phyloP scores from a whole-genome alignment of 306 rosid genomes.

The Lupinus albus region DNA sequence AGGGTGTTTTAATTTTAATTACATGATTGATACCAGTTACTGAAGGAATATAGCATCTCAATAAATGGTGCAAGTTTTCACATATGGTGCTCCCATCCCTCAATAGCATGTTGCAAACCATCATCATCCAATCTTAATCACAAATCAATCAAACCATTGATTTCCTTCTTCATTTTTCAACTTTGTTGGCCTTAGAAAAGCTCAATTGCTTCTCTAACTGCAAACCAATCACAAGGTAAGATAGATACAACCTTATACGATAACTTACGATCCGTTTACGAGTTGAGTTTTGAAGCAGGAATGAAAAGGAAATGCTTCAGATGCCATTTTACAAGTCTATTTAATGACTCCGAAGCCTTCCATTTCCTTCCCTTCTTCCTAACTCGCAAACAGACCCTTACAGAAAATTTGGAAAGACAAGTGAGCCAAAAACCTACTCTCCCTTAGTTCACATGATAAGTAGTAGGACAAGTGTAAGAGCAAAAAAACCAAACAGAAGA shows the following conservation, averaged over 20 bases:
- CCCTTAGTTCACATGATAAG: slow-evolving; percentile 15
- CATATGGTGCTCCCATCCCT: slow-evolving; percentile 42
- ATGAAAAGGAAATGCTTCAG: too few relatives aligned
- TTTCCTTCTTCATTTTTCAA: slow-evolving; percentile 48
- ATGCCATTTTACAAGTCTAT: too few relatives aligned
- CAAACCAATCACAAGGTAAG: slow-evolving; percentile 38
- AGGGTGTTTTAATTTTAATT: slow-evolving; percentile 38
- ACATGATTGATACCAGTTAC: slow-evolving; percentile 42
- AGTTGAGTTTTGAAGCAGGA: too few relatives aligned
- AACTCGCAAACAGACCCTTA: too few relatives aligned
- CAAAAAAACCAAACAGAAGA: too few relatives aligned
- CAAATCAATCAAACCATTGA: slow-evolving; percentile 36
- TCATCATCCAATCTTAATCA: slow-evolving; percentile 26
- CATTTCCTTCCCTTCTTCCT: too few relatives aligned
- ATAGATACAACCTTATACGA: not conserved
- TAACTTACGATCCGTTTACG: too few relatives aligned
- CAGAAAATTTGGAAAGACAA: slow-evolving; percentile 6
- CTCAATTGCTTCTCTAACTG: slow-evolving; percentile 57
- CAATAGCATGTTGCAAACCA: slow-evolving; percentile 35
- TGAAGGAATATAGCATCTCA: slow-evolving; percentile 49
- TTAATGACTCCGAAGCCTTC: too few relatives aligned
- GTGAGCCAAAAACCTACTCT: slow-evolving; percentile 4
- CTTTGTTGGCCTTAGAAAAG: slow-evolving; percentile 40
- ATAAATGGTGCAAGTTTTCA: slow-evolving; percentile 41
- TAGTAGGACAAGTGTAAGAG: not conserved